Percentiles rank a stretch among this genome's conserved stretches.
These are phyloP conservation scores for Tylopilus orsonianus DNA, from an alignment of 1,284 basidiomycete species.

Conservation along the genomic window DNA sequence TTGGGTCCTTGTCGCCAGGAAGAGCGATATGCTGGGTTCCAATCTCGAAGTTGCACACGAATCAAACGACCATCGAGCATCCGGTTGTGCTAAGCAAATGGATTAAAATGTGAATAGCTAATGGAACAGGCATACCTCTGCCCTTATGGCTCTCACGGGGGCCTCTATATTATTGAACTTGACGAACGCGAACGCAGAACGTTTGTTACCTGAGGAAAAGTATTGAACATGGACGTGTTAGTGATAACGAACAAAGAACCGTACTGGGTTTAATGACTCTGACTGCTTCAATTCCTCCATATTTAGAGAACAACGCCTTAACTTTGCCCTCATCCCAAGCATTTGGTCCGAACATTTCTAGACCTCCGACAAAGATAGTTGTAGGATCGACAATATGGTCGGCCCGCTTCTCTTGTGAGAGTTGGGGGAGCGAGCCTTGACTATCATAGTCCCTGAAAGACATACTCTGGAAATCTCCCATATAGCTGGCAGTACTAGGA, in stretches of 20 bases:
- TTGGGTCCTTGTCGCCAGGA: constrained; percentile 41
- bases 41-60: constrained; percentile 66
- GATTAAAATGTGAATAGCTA: constrained; percentile 1
- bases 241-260: constrained; percentile 19
- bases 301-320: constrained; percentile 54
- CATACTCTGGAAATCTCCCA: constrained; percentile 34
- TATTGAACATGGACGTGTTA: constrained; percentile 2
- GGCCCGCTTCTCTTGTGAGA: constrained; percentile 16
- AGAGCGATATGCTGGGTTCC: constrained; percentile 47
- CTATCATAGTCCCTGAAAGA: constrained; percentile 28
- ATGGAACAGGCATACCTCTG: constrained; percentile 48
- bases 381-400: constrained; percentile 56
- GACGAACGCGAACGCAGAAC: constrained; percentile 72
- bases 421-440: constrained; percentile 19
- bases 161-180: constrained; percentile 62
- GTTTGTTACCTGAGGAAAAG: constrained; percentile 51
- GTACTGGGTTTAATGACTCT: constrained; percentile 64
- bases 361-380: constrained; percentile 73
- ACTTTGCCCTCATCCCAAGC: constrained; percentile 70
- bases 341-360: constrained; percentile 59
- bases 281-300: constrained; percentile 61
- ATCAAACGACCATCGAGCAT: constrained; percentile 65
- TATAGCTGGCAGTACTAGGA: constrained; percentile 38
- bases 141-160: constrained; percentile 57
- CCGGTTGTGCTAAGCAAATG: constrained; percentile 58